Conservation (phyloP, 352 stramenopile species). For the Pythium apleroticum region DNA sequence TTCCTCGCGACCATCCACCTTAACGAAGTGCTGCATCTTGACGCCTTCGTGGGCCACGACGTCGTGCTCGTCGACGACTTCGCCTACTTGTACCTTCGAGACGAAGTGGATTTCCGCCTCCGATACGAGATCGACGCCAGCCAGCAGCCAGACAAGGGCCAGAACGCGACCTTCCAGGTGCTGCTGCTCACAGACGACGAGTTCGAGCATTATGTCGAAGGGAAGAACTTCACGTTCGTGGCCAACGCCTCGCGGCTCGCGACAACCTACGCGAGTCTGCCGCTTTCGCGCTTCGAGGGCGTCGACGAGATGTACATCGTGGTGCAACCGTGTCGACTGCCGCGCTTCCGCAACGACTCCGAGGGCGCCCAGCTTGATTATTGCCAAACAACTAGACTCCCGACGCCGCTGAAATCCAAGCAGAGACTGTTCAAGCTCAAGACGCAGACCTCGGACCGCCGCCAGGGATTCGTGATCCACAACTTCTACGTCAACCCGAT, state of each 20-base stretch:
- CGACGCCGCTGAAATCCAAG: slow-evolving; percentile 37
- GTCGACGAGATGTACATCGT: slow-evolving; percentile 61
- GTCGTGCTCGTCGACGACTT: slow-evolving; percentile 55
- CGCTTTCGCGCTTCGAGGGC: slow-evolving; percentile 49
- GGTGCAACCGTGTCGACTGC: slow-evolving; percentile 47
- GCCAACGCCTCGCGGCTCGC: slow-evolving; percentile 35
- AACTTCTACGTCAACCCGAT: slow-evolving; percentile 61
- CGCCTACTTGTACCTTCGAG: slow-evolving; percentile 56
- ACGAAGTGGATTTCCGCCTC: slow-evolving; percentile 60
- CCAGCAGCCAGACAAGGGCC: slow-evolving; percentile 18
- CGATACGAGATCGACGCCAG: slow-evolving; percentile 40
- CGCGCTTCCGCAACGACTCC: not conserved
- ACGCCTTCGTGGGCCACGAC: slow-evolving; percentile 53
- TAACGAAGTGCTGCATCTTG: slow-evolving; percentile 67
- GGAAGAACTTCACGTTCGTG: slow-evolving; percentile 46
- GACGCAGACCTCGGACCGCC: slow-evolving; percentile 11
- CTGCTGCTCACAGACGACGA: slow-evolving; percentile 54
- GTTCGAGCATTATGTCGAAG: slow-evolving; percentile 49
- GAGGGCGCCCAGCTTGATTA: slow-evolving; percentile 27
- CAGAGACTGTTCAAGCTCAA: slow-evolving; percentile 52
- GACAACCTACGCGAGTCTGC: slow-evolving; percentile 49
- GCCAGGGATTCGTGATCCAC: not conserved
- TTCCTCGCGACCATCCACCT: slow-evolving; percentile 32
- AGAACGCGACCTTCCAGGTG: slow-evolving; percentile 38
- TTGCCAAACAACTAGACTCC: slow-evolving; percentile 37